Conservation (phyloP, 495 filamentous ascomycete genomes). For the Podospora fimiseda region DNA sequence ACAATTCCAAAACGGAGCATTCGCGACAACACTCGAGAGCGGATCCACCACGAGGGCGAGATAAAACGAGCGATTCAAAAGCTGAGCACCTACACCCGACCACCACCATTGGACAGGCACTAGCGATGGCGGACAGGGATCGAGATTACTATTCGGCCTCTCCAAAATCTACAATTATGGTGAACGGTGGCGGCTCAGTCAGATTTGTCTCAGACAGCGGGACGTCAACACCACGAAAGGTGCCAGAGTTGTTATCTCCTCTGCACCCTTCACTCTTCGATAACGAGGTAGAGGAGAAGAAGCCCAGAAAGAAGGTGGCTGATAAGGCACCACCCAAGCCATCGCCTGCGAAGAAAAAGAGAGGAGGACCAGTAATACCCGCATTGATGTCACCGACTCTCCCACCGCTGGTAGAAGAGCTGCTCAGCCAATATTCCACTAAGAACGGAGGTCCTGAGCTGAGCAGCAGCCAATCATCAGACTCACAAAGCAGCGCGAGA, state of each 20-base stretch:
- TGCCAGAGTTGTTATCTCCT: conserved; percentile 37
- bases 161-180: conserved; percentile 35
- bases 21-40: conserved; percentile 21
- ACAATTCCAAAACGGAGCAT: conserved; percentile 17
- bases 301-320: conserved; percentile 23
- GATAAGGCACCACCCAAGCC: conserved; percentile 27
- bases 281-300: conserved; percentile 22
- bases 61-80: conserved; percentile 21
- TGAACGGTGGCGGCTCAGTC: conserved; percentile 38
- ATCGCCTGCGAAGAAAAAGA: conserved; percentile 25
- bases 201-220: conserved; percentile 26
- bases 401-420: conserved; percentile 38
- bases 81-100: conserved; percentile 22
- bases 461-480: conserved; percentile 23
- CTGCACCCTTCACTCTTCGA: conserved; percentile 35
- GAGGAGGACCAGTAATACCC: conserved; percentile 30
- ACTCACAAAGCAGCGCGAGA: conserved; percentile 34
- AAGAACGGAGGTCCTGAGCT: conserved; percentile 23
- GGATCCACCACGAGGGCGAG: conserved; percentile 17
- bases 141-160: conserved; percentile 31
- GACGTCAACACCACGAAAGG: conserved; percentile 31
- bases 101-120: conserved; percentile 30
- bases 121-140: conserved; percentile 19
- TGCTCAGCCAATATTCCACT: conserved; percentile 32
- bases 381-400: conserved; percentile 43